phyloP scores from a whole-genome alignment of 108 stramenopile genomes.

The Mediolabrus comicus region DNA sequence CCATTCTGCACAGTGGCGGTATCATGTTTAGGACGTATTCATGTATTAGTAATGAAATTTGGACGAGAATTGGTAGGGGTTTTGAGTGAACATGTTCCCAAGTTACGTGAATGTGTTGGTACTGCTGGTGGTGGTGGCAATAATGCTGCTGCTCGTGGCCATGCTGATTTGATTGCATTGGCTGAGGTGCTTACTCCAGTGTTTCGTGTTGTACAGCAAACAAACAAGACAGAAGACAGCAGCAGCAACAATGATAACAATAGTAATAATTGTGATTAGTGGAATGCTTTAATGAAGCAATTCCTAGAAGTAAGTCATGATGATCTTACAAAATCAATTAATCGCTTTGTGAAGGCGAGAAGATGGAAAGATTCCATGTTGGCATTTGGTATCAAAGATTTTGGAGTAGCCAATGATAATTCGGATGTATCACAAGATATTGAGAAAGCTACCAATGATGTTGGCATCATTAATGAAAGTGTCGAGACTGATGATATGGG shows the following conservation, averaged over 20 bases:
- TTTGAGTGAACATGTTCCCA: constrained; percentile 17
- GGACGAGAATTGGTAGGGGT: constrained; percentile 27
- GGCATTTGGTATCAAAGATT: constrained; percentile 6
- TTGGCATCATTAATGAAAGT: constrained; percentile 21
- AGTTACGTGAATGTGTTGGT: neutral
- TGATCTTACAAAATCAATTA: constrained; percentile 14
- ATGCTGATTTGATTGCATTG: constrained; percentile 3
- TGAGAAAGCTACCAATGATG: constrained; percentile 12
- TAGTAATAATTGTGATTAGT: neutral
- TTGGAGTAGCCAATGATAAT: neutral
- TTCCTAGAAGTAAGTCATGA: constrained; percentile 30
- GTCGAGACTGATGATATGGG: constrained; percentile 24
- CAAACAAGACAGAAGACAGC: neutral
- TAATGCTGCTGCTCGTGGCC: neutral
- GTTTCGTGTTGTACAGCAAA: neutral
- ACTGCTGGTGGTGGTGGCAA: neutral
- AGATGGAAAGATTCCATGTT: constrained; percentile 19
- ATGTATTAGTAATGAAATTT: constrained; percentile 17
- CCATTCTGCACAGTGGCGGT: constrained; percentile 68
- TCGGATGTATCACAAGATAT: neutral
- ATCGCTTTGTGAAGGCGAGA: constrained; percentile 12
- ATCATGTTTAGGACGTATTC: constrained; percentile 37
- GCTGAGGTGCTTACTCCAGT: neutral
- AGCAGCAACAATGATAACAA: neutral
- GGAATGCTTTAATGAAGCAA: constrained; percentile 18